phyloP scores from a whole-genome alignment of 768 basidiomycete species.

The Termitomyces titanicus region DNA sequence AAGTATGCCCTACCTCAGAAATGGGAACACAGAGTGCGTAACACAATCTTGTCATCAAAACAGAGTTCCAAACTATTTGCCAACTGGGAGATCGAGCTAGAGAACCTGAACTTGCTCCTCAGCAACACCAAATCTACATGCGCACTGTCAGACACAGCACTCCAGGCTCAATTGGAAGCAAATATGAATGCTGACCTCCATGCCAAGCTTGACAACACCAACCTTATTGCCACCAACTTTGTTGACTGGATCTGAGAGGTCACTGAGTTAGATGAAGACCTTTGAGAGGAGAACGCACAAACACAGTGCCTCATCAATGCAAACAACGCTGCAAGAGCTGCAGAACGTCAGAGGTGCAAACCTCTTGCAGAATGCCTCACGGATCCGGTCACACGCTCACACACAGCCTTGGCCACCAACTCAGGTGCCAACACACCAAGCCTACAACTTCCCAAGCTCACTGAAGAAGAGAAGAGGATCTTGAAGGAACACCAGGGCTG shows the following conservation, averaged over 20 bases:
- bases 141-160: not conserved
- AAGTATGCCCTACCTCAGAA: not conserved
- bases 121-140: not conserved
- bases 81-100: conserved; percentile 17
- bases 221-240: no score
- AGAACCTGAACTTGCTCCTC: conserved; percentile 16
- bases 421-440: not conserved
- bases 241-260: no score
- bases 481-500: conserved; percentile 15
- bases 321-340: no score
- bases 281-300: no score
- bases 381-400: no score
- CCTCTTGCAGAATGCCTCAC: no score
- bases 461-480: conserved; percentile 6
- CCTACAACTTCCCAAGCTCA: not conserved
- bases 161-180: not conserved
- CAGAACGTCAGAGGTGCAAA: no score
- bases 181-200: no score
- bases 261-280: no score
- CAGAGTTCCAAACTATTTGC: conserved; percentile 11
- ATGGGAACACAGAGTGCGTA: conserved; percentile 1
- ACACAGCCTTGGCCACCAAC: no score
- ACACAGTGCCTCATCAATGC: no score
- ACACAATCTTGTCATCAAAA: conserved; percentile 5
- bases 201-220: no score